Evolutionary conservation across 306 rosid species (phyloP).

Genomic region (Sicyos baderoa): DNA sequence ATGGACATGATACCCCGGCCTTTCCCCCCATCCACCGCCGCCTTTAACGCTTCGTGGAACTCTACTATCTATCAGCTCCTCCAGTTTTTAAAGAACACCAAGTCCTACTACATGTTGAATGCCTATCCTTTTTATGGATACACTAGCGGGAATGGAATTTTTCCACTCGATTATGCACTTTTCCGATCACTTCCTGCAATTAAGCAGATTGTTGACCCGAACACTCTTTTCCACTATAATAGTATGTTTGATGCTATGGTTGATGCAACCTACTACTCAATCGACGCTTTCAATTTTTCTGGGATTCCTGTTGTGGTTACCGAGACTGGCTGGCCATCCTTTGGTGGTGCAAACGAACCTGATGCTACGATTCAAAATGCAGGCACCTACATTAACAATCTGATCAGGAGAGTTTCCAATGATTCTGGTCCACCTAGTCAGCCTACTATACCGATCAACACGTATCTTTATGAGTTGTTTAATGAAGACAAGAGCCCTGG

Average conservation of each 20-base stretch:
- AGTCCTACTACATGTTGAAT: slow-evolving; percentile 62
- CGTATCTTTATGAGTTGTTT: slow-evolving; percentile 77
- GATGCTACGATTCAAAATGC: slow-evolving; percentile 77
- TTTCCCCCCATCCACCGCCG: slow-evolving; percentile 81
- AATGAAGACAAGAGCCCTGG: slow-evolving; percentile 91
- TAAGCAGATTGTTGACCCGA: slow-evolving; percentile 91
- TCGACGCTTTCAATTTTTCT: slow-evolving; percentile 55
- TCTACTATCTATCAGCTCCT: slow-evolving; percentile 52
- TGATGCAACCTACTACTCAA: slow-evolving; percentile 78
- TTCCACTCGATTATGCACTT: slow-evolving; percentile 83
- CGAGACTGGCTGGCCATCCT: slow-evolving; percentile 82
- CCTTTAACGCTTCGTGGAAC: slow-evolving; percentile 63
- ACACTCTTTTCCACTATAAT: slow-evolving; percentile 65
- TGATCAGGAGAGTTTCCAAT: slow-evolving; percentile 64
- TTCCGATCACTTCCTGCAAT: slow-evolving; percentile 66
- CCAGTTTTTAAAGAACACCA: slow-evolving; percentile 59
- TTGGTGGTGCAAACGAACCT: slow-evolving; percentile 68
- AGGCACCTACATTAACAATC: slow-evolving; percentile 47
- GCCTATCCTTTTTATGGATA: slow-evolving; percentile 58
- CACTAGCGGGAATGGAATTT: slow-evolving; percentile 59
- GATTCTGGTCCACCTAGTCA: slow-evolving; percentile 92
- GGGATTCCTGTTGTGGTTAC: slow-evolving; percentile 66
- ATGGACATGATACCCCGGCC: slow-evolving; percentile 70
- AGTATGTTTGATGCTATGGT: slow-evolving; percentile 97
- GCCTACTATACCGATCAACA: slow-evolving; percentile 55